Evolutionary conservation across 306 rosid genomes (phyloP).

Genomic region (Astragalus membranaceus): DNA sequence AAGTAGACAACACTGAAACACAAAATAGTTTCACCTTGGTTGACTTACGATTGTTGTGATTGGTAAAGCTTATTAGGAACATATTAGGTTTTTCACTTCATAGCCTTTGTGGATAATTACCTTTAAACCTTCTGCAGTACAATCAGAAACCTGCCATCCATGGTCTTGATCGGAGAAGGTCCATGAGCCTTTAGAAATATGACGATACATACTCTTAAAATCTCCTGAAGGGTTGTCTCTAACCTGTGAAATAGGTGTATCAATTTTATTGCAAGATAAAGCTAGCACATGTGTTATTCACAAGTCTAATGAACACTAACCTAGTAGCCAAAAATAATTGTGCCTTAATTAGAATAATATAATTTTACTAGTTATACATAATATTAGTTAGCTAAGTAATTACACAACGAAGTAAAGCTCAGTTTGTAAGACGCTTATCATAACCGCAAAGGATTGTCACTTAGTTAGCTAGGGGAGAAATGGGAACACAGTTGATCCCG

Average conservation of each 20-base stretch:
- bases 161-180: slow-evolving; percentile 78
- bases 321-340: background rate
- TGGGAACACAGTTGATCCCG: no score
- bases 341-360: background rate
- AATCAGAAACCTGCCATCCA: slow-evolving; percentile 88
- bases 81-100: background rate
- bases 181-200: slow-evolving; percentile 82
- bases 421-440: no score
- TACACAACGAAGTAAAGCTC: no score
- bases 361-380: background rate
- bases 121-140: slow-evolving; percentile 75
- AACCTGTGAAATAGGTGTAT: slow-evolving; percentile 24
- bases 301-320: background rate
- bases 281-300: background rate
- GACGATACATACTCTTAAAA: slow-evolving; percentile 56
- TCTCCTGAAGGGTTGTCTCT: slow-evolving; percentile 55
- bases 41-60: background rate
- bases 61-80: background rate
- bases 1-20: slow-evolving; percentile 58
- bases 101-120: slow-evolving; percentile 13
- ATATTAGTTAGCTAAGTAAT: background rate
- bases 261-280: background rate
- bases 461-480: no score
- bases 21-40: background rate
- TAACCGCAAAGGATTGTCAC: no score